A percentile compares a stretch with the other conserved stretches of the same genome.
phyloP scores from a whole-genome alignment of 2,329 filamentous ascomycete species.

The Thelonectria olida region DNA sequence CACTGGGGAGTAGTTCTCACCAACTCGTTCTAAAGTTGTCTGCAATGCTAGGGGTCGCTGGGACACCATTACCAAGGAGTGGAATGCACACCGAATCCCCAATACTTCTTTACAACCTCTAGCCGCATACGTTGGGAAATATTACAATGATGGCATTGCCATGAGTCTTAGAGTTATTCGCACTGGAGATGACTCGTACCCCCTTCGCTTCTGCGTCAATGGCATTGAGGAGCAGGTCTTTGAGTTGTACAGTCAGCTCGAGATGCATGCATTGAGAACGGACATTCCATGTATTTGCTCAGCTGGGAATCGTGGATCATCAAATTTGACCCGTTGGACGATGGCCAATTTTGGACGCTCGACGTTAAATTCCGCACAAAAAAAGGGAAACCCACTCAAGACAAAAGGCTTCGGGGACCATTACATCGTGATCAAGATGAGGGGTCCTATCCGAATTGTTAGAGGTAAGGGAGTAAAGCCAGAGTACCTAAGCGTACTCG shows the following conservation, averaged over 20 bases:
- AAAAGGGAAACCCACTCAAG: no score
- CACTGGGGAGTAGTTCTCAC: slow-evolving; percentile 13
- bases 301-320: slow-evolving; percentile 10
- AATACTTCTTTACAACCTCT: background rate
- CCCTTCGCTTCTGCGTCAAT: background rate
- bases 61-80: background rate
- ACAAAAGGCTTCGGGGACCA: no score
- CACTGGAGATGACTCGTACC: background rate
- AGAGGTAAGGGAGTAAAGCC: no score
- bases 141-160: background rate
- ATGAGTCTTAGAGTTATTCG: background rate
- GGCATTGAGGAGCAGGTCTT: background rate
- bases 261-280: slow-evolving; percentile 5
- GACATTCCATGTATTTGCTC: background rate
- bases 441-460: no score
- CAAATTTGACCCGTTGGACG: background rate
- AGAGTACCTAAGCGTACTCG: no score
- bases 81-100: background rate
- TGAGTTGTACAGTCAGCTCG: background rate
- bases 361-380: no score
- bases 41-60: background rate
- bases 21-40: slow-evolving; percentile 6
- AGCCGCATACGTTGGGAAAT: background rate
- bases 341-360: background rate
- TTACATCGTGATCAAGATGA: no score